These are phyloP conservation scores for Helotiales sp. DNA, from an alignment of 2,329 filamentous ascomycete species.

Conservation along the genomic window DNA sequence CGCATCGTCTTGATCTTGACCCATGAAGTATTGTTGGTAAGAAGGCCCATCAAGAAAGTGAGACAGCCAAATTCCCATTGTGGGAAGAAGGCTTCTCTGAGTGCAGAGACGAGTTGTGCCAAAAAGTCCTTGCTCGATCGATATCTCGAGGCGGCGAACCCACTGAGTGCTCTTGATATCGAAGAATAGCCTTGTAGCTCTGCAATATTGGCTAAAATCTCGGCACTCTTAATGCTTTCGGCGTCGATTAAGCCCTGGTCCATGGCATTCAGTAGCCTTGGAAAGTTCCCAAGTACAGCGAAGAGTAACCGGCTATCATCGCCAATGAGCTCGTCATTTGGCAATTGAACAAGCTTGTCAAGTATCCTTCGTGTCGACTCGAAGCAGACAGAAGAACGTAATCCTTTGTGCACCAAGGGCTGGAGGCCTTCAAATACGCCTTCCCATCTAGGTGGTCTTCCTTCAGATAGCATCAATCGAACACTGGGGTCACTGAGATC, in stretches of 20 bases:
- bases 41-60: conserved; percentile 84
- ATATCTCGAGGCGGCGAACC: conserved; percentile 68
- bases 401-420: conserved; percentile 83
- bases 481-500: conserved; percentile 73
- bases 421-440: conserved; percentile 85
- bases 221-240: conserved; percentile 62
- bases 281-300: conserved; percentile 86
- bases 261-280: conserved; percentile 77
- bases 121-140: conserved; percentile 75
- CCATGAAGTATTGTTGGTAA: conserved; percentile 87
- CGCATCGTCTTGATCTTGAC: conserved; percentile 93
- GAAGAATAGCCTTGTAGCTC: conserved; percentile 68
- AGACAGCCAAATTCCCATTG: conserved; percentile 80
- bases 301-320: conserved; percentile 81
- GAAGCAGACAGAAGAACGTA: conserved; percentile 82
- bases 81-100: conserved; percentile 79
- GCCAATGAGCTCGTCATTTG: conserved; percentile 78
- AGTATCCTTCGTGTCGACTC: conserved; percentile 76
- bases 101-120: conserved; percentile 67
- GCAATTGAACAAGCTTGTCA: conserved; percentile 75
- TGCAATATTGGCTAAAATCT: conserved; percentile 69
- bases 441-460: conserved; percentile 84
- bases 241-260: conserved; percentile 62
- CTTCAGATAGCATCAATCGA: conserved; percentile 71
- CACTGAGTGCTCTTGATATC: conserved; percentile 68